phyloP scores from a whole-genome alignment of 148 eudicot species.

The Fagopyrum esculentum region DNA sequence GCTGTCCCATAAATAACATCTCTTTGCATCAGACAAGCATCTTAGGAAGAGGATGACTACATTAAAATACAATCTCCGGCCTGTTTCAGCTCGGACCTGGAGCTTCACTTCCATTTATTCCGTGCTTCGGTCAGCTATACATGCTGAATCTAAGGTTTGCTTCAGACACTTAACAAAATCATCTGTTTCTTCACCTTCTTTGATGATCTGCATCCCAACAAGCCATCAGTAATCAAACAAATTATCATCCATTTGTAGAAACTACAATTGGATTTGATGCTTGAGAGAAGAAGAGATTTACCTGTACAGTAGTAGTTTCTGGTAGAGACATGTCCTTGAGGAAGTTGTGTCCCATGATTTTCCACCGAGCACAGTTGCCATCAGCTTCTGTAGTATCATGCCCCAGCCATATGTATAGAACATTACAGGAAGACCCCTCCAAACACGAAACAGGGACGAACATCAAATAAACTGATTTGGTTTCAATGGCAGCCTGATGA shows the following conservation, averaged over 20 bases:
- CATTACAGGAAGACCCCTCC: neutral
- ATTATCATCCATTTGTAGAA: neutral
- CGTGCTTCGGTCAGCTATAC: neutral
- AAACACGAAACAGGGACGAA: neutral
- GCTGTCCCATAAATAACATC: neutral
- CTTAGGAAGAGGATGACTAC: neutral
- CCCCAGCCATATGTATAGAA: slow-evolving; percentile 6
- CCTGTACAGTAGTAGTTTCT: slow-evolving; percentile 7
- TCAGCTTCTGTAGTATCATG: neutral
- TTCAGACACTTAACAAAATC: slow-evolving; percentile 17
- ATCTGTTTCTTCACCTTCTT: slow-evolving; percentile 23
- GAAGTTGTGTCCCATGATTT: neutral
- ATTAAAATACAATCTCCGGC: neutral
- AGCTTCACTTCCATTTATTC: neutral
- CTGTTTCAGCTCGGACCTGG: neutral
- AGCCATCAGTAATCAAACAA: neutral
- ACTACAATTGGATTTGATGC: neutral
- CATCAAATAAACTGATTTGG: neutral
- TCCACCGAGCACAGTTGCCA: neutral
- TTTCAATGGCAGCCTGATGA: neutral
- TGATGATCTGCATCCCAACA: slow-evolving; percentile 29
- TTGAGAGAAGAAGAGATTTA: neutral
- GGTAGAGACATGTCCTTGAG: slow-evolving; percentile 10
- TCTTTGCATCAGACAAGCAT: slow-evolving; percentile 8
- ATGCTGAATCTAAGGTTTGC: neutral